Evolutionary conservation across 805 yeast genomes (phyloP), one percentile per base, ranked within the genome.

Genomic region (Lipomyces spencermartinsiae): DNA sequence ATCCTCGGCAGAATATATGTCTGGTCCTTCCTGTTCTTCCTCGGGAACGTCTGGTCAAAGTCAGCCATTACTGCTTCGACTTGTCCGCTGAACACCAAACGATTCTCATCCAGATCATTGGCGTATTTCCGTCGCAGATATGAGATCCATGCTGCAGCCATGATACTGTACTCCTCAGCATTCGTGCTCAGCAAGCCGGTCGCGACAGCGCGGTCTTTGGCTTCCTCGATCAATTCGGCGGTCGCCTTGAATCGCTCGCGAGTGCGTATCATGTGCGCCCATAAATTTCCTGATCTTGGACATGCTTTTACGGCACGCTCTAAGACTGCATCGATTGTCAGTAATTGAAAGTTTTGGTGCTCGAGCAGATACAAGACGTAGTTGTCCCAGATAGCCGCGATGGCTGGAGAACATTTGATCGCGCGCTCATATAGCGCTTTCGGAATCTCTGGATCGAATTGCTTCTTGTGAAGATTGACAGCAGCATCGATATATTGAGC

Each of bases 391-490:
- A 77, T 63, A 7, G 70, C 71, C 1, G 75, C 58, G 4, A 59
- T 61, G 8, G 66, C 49, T 0, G 70, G 71, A 34, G 68, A 57
- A 4, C 37, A 9, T 12, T 14, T 16, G 10, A 76, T 12, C 0
- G 77, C 70, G 7, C 79, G 73, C 58, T 77, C 79, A 65, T 74
- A 77, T 9, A 76, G 65, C 0, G 75, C 68, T 2, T 51, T 53
- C 14, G 70, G 59, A 12, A 63, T 57, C 2, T 72, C 75, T 4
- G 59, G 58, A 25, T 65, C 53, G 25, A 67, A 63, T 14, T 58
- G 31, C 39, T 74, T 73, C 19, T 63, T 58, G 2, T 73, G 74
- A n/a, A 70, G 59, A 4, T 60, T 35, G 16, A 59, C 43, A 29
- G 74, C 77, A 62, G 69, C 65, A 25, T 73, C 71, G 37, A 77